Conservation (phyloP, 2,329 filamentous ascomycete species). For the Knufia petricola region DNA sequence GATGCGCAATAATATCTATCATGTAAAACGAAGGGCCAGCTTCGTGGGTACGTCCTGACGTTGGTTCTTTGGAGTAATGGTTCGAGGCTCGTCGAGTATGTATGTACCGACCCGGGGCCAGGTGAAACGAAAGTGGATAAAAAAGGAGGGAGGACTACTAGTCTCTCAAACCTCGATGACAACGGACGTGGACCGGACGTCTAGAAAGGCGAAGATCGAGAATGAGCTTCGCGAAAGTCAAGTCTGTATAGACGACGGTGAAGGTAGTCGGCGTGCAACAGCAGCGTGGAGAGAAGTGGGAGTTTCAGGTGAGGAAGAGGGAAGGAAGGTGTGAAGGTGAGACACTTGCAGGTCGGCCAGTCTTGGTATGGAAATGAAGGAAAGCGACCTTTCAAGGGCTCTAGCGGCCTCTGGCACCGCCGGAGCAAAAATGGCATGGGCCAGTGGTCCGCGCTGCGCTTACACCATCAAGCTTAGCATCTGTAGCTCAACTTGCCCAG, state of each 20-base stretch:
- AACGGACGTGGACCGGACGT: conserved; percentile 17
- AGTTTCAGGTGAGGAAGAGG: conserved; percentile 1
- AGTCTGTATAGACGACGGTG: neutral
- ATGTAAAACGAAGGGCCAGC: conserved; percentile 22
- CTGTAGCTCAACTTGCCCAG: neutral
- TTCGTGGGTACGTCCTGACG: conserved; percentile 23
- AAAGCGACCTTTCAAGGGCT: no score
- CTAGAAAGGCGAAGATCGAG: conserved; percentile 15
- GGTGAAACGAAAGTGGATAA: conserved; percentile 25
- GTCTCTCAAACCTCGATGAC: conserved; percentile 15
- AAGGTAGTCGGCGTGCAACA: conserved; percentile 8
- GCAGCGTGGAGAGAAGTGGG: conserved; percentile 4
- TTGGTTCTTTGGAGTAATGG: conserved; percentile 14
- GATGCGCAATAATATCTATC: conserved; percentile 14
- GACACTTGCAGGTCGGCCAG: conserved; percentile 3
- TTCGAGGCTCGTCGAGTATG: conserved; percentile 13
- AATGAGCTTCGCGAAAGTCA: conserved; percentile 9
- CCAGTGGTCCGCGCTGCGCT: conserved; percentile 1
- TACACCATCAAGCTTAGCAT: conserved; percentile 1
- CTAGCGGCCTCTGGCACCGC: neutral
- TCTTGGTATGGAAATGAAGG: neutral
- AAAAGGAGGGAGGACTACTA: conserved; percentile 22
- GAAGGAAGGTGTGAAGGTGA: conserved; percentile 4
- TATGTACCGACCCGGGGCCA: conserved; percentile 18
- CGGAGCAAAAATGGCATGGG: conserved; percentile 6